A percentile compares a stretch with the other conserved stretches of the same genome.
Evolutionary conservation across 306 rosid species (phyloP).

Genomic region (Hippophae gyantsensis): DNA sequence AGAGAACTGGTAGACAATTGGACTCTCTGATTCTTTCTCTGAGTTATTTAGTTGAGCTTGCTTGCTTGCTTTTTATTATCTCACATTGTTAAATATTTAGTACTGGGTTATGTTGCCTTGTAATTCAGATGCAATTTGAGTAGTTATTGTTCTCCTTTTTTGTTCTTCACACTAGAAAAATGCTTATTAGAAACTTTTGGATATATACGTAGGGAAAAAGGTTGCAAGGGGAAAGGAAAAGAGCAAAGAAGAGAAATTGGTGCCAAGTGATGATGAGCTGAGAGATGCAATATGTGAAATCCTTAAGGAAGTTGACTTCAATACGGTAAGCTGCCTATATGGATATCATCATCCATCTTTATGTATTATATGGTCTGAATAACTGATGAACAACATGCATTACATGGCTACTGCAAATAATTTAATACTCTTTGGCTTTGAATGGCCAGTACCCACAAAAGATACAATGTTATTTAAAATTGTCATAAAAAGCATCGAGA

Average conservation of each 20-base stretch:
- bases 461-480: no score
- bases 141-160: neutral
- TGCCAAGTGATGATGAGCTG: constrained; percentile 62
- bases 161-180: neutral
- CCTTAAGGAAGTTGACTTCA: constrained; percentile 96
- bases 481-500: no score
- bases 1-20: constrained; percentile 50
- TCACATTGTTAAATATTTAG: neutral
- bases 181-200: neutral
- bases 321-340: constrained; percentile 50
- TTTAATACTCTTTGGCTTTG: no score
- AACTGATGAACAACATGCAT: constrained; percentile 1
- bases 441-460: no score
- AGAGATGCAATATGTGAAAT: constrained; percentile 79
- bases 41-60: constrained; percentile 13
- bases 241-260: constrained; percentile 44
- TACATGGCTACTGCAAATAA: neutral
- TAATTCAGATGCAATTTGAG: no score
- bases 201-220: constrained; percentile 40
- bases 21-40: constrained; percentile 3
- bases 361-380: neutral
- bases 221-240: constrained; percentile 53
- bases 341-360: neutral
- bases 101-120: neutral
- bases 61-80: neutral